Percentiles rank a stretch among this genome's conserved stretches.
These are phyloP conservation scores for Uronychia binucleata DNA, from an alignment of 73 alveolate genomes.

Conservation along the genomic window DNA sequence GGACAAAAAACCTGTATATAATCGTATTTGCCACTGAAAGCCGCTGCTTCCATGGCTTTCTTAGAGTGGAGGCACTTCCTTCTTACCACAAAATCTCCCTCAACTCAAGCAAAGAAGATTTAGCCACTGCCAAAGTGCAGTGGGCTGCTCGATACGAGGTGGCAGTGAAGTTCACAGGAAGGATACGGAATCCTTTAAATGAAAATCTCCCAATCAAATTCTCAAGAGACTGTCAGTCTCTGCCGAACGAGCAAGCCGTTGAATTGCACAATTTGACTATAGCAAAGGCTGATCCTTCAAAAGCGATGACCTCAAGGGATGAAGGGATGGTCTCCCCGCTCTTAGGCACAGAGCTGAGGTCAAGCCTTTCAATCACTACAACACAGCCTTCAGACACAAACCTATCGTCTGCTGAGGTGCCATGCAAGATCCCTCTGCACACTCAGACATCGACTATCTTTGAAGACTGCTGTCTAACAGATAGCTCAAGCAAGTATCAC, in stretches of 20 bases:
- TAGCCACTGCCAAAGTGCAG: neutral
- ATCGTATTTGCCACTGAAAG: neutral
- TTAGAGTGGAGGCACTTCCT: neutral
- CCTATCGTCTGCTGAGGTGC: neutral
- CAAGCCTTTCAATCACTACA: neutral
- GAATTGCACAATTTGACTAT: neutral
- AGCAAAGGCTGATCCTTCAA: neutral
- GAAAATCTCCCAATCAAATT: neutral
- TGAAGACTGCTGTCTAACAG: neutral
- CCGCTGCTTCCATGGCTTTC: neutral
- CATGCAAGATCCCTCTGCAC: no score
- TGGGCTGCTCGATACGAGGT: neutral
- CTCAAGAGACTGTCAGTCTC: neutral
- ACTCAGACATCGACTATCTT: no score
- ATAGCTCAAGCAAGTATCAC: neutral
- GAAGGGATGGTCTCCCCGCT: neutral
- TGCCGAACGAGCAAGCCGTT: neutral
- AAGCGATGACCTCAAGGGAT: neutral
- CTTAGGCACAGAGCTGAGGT: neutral
- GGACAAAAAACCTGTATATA: neutral
- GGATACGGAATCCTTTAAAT: neutral
- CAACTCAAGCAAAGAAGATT: neutral
- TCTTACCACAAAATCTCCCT: neutral
- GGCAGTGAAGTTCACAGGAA: neutral
- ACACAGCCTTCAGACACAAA: no score